These are phyloP conservation scores for Penicillium atrosanguineum DNA, from an alignment of 495 filamentous ascomycete genomes.

Conservation along the genomic window DNA sequence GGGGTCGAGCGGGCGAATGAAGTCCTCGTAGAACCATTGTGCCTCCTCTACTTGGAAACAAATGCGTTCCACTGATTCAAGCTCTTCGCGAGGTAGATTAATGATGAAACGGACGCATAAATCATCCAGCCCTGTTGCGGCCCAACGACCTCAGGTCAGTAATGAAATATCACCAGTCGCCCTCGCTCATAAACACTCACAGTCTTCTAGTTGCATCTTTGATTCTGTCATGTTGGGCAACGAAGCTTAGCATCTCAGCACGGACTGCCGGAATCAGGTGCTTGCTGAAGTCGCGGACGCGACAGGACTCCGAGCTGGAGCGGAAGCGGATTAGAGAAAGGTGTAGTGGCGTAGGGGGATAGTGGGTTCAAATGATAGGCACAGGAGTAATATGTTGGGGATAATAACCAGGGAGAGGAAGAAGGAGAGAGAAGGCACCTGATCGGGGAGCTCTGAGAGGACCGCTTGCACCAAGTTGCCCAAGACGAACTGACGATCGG, in stretches of 20 bases:
- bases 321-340: background rate
- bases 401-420: slow-evolving; percentile 9
- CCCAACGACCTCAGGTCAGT: slow-evolving; percentile 9
- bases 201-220: slow-evolving; percentile 86
- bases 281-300: slow-evolving; percentile 17
- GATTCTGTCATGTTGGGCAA: slow-evolving; percentile 65
- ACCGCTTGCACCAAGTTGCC: slow-evolving; percentile 11
- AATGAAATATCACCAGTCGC: slow-evolving; percentile 1
- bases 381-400: slow-evolving; percentile 23
- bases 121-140: slow-evolving; percentile 80
- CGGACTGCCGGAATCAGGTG: slow-evolving; percentile 25
- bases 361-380: slow-evolving; percentile 23
- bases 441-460: slow-evolving; percentile 8
- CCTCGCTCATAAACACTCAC: slow-evolving; percentile 50
- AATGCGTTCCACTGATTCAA: slow-evolving; percentile 84
- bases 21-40: slow-evolving; percentile 99
- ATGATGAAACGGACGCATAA: slow-evolving; percentile 94
- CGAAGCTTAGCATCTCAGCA: slow-evolving; percentile 45
- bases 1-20: slow-evolving; percentile 87
- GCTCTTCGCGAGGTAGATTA: slow-evolving; percentile 87
- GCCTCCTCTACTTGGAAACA: slow-evolving; percentile 98
- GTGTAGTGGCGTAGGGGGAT: background rate
- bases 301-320: slow-evolving; percentile 15
- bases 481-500: slow-evolving; percentile 15
- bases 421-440: slow-evolving; percentile 3